Evolutionary conservation across 2,329 filamentous ascomycete genomes (phyloP), one percentile per base, ranked within the genome.

Genomic region (Coniosporium tulheliwenetii): DNA sequence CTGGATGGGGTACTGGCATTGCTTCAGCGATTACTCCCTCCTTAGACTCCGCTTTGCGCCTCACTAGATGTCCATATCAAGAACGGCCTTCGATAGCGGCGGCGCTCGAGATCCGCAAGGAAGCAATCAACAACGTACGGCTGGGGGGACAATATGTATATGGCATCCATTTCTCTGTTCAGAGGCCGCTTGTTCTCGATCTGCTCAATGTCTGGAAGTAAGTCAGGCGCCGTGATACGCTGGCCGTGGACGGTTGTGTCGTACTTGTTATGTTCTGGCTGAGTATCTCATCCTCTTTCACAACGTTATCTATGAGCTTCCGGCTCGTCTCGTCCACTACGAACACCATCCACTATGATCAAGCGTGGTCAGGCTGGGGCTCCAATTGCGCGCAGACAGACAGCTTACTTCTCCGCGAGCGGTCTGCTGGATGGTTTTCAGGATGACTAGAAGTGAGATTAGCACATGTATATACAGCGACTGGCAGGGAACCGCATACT

Each of bases 231-330:
- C 30, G 35, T 30, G 29, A 31, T 15, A 36, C 5, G 44, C 32
- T 38, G 32, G 38, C 38, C 8, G 32, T 36, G 35, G 36, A 44
- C 30, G 26, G 37, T 32, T 15, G 39, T 19, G 29, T 52, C 79
- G 58, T 72, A 94, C 87, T 94, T 50, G 87, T 89, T 62, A 98
- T 84, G 59, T 94, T 94, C 63, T 86, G 78, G 59, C 93, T 93
- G 64, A 98, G 80, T 50, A 98, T 93, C 55, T 95, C 85, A 75
- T 98, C 89, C 67, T 95, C 83, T 54, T 85, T 89, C 58, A 89
- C 76, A 37, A 85, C 82, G 69, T 89, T 93, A 63, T 93, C 81
- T 52, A 98, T 73, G 52, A 98, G 74, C 61, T 81, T 87, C 59
- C 80, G 79, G 58, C 85, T 87, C 42, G 69, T 71, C 50, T 84